Evolutionary conservation across 2,329 filamentous ascomycete species (phyloP).

Genomic region (Chaetomiaceae sp.): DNA sequence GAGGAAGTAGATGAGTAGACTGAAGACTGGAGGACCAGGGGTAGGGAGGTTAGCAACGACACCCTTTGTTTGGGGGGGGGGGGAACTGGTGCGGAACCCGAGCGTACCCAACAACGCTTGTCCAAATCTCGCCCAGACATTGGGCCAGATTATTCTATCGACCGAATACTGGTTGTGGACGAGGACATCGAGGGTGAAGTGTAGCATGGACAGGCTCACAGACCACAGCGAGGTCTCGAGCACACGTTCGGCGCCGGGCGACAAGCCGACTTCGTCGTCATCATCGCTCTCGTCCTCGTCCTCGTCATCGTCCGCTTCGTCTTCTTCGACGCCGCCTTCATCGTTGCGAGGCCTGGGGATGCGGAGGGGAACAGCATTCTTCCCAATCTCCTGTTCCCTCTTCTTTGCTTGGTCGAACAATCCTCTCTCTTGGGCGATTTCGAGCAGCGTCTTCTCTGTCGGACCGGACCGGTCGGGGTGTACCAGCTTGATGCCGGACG

Average conservation of each 20-base stretch:
- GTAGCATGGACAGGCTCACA: constrained; percentile 62
- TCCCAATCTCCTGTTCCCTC: constrained; percentile 34
- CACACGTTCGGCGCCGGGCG: constrained; percentile 45
- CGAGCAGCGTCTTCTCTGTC: constrained; percentile 62
- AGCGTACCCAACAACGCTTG: constrained; percentile 50
- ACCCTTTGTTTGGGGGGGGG: background rate
- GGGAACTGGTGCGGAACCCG: background rate
- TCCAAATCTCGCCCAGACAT: constrained; percentile 48
- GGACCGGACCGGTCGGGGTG: constrained; percentile 65
- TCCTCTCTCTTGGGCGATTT: constrained; percentile 62
- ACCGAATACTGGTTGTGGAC: constrained; percentile 75
- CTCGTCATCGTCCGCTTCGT: constrained; percentile 20
- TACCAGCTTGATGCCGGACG: constrained; percentile 53
- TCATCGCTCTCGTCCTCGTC: constrained; percentile 26
- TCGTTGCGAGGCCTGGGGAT: constrained; percentile 3
- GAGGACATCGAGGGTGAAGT: constrained; percentile 73
- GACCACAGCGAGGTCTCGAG: constrained; percentile 56
- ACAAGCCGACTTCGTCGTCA: constrained; percentile 33
- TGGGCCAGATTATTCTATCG: constrained; percentile 52
- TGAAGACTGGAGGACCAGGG: constrained; percentile 43
- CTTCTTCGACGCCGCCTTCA: constrained; percentile 25
- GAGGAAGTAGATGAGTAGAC: constrained; percentile 51
- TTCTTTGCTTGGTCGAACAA: constrained; percentile 48
- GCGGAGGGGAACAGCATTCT: constrained; percentile 7
- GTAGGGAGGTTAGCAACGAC: constrained; percentile 16